Evolutionary conservation across 176 grass and related monocot species (phyloP).

Genomic region (Lolium perenne): DNA sequence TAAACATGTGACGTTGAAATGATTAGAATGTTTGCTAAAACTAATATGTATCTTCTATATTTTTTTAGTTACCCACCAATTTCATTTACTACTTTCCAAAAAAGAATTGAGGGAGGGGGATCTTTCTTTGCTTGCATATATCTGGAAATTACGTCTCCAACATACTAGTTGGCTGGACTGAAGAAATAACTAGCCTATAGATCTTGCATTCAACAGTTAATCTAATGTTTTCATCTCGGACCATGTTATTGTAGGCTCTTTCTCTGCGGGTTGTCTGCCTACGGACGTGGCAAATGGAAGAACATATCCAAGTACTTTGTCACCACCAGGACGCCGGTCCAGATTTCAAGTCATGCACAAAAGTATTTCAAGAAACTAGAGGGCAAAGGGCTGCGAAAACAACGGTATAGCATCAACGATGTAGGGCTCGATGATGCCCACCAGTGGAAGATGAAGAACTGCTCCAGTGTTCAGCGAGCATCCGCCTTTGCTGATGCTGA

Average conservation of each 20-base stretch:
- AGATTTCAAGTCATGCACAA: conserved; percentile 27
- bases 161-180: not conserved
- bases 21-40: too few species aligned
- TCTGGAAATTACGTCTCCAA: not conserved
- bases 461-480: not conserved
- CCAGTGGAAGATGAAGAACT: not conserved
- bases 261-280: not conserved
- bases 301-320: conserved; percentile 18
- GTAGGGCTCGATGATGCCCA: conserved; percentile 4
- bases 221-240: not conserved
- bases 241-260: conserved; percentile 6
- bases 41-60: not conserved
- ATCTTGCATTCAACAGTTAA: not conserved
- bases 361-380: conserved; percentile 22
- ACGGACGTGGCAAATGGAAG: conserved; percentile 24
- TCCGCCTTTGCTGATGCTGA: too few species aligned
- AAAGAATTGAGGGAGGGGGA: too few species aligned
- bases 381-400: too few species aligned
- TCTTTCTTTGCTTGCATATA: not conserved
- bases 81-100: not conserved
- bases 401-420: not conserved
- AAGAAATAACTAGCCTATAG: not conserved
- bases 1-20: too few species aligned
- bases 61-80: not conserved
- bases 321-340: not conserved